A percentile compares a stretch with the other conserved stretches of the same genome.
Evolutionary conservation across 352 stramenopile genomes (phyloP).

Genomic region (Globisporangium takayamanum): DNA sequence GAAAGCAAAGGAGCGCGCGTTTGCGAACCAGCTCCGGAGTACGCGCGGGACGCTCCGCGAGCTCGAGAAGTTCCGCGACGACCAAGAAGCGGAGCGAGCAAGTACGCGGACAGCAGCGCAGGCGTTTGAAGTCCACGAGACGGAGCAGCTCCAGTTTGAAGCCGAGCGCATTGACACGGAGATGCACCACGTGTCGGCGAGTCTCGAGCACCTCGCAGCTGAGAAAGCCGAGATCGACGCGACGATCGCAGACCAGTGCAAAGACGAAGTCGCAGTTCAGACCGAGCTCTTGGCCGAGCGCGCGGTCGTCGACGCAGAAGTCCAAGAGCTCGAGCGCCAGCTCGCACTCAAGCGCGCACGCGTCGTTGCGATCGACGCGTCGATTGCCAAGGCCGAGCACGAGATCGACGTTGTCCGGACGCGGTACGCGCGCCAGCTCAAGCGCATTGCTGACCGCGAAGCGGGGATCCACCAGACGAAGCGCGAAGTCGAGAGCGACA

Average conservation of each 20-base stretch:
- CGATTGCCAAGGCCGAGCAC: constrained; percentile 64
- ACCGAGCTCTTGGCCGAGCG: constrained; percentile 53
- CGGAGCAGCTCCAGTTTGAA: constrained; percentile 74
- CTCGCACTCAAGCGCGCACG: constrained; percentile 54
- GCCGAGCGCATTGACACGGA: constrained; percentile 66
- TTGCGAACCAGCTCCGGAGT: constrained; percentile 69
- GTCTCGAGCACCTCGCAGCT: constrained; percentile 53
- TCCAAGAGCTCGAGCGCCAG: constrained; percentile 62
- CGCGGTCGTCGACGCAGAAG: constrained; percentile 55
- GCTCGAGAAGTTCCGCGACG: constrained; percentile 71
- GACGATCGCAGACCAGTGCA: constrained; percentile 74
- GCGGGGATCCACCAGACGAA: constrained; percentile 68
- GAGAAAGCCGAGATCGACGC: constrained; percentile 75
- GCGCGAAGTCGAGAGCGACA: constrained; percentile 63
- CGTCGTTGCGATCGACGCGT: constrained; percentile 50
- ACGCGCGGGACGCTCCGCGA: constrained; percentile 65
- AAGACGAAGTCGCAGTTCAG: constrained; percentile 47
- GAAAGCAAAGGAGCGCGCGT: constrained; percentile 75
- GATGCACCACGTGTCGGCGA: constrained; percentile 70
- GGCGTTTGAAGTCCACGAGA: constrained; percentile 58
- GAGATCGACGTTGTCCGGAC: constrained; percentile 72
- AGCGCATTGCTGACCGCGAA: constrained; percentile 74
- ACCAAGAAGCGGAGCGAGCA: constrained; percentile 50
- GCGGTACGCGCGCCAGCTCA: constrained; percentile 71
- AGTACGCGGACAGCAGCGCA: constrained; percentile 48